These are phyloP conservation scores for Sporisorium graminicola DNA, from an alignment of 1,284 basidiomycete genomes.

Conservation along the genomic window DNA sequence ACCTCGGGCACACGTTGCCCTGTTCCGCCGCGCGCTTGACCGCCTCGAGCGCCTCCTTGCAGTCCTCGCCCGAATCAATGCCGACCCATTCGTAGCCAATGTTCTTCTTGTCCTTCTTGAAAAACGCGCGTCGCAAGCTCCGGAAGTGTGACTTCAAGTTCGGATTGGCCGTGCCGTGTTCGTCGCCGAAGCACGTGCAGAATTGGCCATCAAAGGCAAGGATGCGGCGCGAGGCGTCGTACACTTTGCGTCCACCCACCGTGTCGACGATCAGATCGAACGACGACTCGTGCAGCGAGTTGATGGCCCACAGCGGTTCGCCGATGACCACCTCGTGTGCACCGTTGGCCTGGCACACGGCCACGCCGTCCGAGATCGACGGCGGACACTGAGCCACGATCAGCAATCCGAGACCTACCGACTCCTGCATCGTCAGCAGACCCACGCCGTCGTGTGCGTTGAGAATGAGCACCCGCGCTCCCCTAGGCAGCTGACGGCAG, in stretches of 20 bases:
- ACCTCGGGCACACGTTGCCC: conserved; percentile 64
- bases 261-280: conserved; percentile 70
- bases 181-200: conserved; percentile 69
- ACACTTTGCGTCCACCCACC: conserved; percentile 66
- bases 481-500: conserved; percentile 67
- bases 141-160: conserved; percentile 67
- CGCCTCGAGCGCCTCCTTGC: conserved; percentile 62
- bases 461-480: conserved; percentile 70
- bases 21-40: conserved; percentile 60
- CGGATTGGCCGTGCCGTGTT: conserved; percentile 62
- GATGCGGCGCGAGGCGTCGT: conserved; percentile 71
- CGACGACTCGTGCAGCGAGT: conserved; percentile 70
- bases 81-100: conserved; percentile 70
- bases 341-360: conserved; percentile 69
- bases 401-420: conserved; percentile 68
- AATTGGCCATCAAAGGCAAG: conserved; percentile 69
- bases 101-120: conserved; percentile 71
- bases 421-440: conserved; percentile 70
- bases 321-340: conserved; percentile 71
- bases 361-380: conserved; percentile 65
- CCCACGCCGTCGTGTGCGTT: conserved; percentile 71
- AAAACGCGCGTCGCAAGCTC: conserved; percentile 69
- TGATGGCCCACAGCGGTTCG: conserved; percentile 70
- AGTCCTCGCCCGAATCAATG: conserved; percentile 60
- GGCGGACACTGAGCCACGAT: conserved; percentile 71